phyloP scores from a whole-genome alignment of 352 stramenopile genomes.

The Pythium biforme region DNA sequence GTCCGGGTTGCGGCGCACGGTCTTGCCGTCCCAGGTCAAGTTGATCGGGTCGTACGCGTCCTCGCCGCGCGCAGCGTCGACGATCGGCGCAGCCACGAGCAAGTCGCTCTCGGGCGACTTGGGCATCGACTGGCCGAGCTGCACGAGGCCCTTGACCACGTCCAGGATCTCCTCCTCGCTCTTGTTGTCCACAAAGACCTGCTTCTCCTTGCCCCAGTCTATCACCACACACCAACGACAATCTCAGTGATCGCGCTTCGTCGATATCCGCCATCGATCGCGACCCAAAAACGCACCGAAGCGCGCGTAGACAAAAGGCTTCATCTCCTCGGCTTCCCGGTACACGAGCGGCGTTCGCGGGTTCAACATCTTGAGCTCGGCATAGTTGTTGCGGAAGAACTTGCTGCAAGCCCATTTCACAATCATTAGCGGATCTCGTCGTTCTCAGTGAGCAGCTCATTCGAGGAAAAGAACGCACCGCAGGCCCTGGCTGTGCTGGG shows the following conservation, averaged over 20 bases:
- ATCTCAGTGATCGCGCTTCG: background rate
- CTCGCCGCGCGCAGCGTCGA: slow-evolving; percentile 66
- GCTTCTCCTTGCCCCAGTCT: slow-evolving; percentile 85
- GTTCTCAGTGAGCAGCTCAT: too few species aligned
- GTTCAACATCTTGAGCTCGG: slow-evolving; percentile 89
- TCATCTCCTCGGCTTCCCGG: slow-evolving; percentile 83
- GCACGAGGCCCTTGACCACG: slow-evolving; percentile 74
- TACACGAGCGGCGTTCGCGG: slow-evolving; percentile 81
- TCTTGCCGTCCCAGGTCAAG: slow-evolving; percentile 82
- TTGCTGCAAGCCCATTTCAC: slow-evolving; percentile 36
- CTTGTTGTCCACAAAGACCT: slow-evolving; percentile 83
- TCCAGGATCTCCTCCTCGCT: slow-evolving; percentile 78
- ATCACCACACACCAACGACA: background rate
- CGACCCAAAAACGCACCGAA: slow-evolving; percentile 42
- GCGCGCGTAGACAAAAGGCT: slow-evolving; percentile 86
- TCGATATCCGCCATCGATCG: too few species aligned
- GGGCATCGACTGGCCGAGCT: slow-evolving; percentile 65
- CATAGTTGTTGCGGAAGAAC: slow-evolving; percentile 88
- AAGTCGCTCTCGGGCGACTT: slow-evolving; percentile 88
- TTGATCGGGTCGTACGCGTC: slow-evolving; percentile 79
- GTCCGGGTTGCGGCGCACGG: slow-evolving; percentile 74
- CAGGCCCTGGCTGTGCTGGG: slow-evolving; percentile 78
- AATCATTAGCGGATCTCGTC: too few species aligned
- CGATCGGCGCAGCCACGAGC: slow-evolving; percentile 65
- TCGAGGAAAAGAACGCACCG: slow-evolving; percentile 53